These are phyloP conservation scores for Clitoria ternatea DNA, from an alignment of 306 rosid species.

Conservation along the genomic window DNA sequence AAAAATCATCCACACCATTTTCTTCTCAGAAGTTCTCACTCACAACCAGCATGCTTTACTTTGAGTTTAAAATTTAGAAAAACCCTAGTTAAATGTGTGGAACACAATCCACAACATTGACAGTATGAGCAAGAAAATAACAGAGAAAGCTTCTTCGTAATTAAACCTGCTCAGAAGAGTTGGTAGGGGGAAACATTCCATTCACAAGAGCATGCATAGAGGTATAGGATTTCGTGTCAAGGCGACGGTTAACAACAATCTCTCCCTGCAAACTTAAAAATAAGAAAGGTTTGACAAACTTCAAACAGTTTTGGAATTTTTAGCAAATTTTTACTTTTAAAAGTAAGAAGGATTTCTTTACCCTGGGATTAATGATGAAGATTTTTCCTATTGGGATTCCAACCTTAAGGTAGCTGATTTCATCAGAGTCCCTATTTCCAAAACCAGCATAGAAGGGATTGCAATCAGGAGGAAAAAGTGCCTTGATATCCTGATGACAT, in stretches of 20 bases:
- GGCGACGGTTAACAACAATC: slow-evolving; percentile 68
- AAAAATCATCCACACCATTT: not conserved
- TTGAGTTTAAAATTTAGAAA: slow-evolving; percentile 18
- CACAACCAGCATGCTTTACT: slow-evolving; percentile 8
- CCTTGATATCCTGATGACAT: slow-evolving; percentile 65
- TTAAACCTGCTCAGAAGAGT: slow-evolving; percentile 70
- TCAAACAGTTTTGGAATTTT: not conserved
- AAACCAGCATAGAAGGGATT: slow-evolving; percentile 98
- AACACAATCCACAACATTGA: slow-evolving; percentile 2
- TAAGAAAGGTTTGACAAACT: slow-evolving; percentile 29
- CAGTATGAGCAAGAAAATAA: not conserved
- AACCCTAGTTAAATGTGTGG: not conserved
- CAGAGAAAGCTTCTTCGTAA: slow-evolving; percentile 14
- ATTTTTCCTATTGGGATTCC: slow-evolving; percentile 94
- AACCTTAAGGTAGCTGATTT: slow-evolving; percentile 88
- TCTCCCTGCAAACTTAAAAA: slow-evolving; percentile 67
- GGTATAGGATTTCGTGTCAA: slow-evolving; percentile 71
- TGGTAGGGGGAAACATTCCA: slow-evolving; percentile 77
- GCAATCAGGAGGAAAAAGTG: slow-evolving; percentile 81
- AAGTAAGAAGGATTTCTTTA: slow-evolving; percentile 34
- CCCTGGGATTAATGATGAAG: slow-evolving; percentile 93
- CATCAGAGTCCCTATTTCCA: slow-evolving; percentile 96
- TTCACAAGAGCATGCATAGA: slow-evolving; percentile 88
- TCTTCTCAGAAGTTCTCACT: too few species aligned
- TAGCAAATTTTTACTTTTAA: not conserved